Conservation (phyloP, 345 rosid species). For the Cardamine resedifolia region DNA sequence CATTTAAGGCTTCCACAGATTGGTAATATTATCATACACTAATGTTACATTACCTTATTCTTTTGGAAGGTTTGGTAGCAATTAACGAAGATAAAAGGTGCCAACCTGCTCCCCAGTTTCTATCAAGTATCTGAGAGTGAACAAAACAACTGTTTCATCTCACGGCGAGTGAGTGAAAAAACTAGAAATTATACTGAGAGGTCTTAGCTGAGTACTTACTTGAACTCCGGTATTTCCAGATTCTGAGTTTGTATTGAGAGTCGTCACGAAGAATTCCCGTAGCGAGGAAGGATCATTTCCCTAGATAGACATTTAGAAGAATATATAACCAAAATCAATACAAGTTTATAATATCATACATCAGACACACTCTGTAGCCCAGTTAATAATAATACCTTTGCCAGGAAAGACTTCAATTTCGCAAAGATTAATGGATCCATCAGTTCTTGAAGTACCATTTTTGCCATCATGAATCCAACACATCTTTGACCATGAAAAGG, state of each 20-base stretch:
- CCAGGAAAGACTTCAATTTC: conserved; percentile 75
- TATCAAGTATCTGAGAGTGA: conserved; percentile 77
- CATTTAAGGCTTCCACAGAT: background rate
- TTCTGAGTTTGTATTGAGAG: conserved; percentile 58
- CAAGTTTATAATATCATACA: background rate
- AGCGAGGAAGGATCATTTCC: conserved; percentile 90
- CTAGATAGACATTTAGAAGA: conserved; percentile 40
- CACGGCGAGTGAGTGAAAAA: conserved; percentile 10
- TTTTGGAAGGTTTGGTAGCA: conserved; percentile 67
- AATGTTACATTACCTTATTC: conserved; percentile 62
- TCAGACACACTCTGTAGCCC: background rate
- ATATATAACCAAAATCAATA: background rate
- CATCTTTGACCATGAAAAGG: conserved; percentile 49
- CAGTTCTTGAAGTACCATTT: conserved; percentile 91
- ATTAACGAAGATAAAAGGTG: conserved; percentile 81
- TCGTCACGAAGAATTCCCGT: conserved; percentile 77
- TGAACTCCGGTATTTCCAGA: conserved; percentile 80
- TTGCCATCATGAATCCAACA: conserved; percentile 98
- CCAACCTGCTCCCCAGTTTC: conserved; percentile 98
- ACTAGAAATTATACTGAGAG: background rate
- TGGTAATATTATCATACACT: background rate
- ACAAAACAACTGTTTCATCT: conserved; percentile 12
- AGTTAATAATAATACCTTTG: conserved; percentile 54
- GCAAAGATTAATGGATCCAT: conserved; percentile 82
- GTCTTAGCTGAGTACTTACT: conserved; percentile 42